Conservation (phyloP, 768 basidiomycete species). For the Lactarius evosmus region DNA sequence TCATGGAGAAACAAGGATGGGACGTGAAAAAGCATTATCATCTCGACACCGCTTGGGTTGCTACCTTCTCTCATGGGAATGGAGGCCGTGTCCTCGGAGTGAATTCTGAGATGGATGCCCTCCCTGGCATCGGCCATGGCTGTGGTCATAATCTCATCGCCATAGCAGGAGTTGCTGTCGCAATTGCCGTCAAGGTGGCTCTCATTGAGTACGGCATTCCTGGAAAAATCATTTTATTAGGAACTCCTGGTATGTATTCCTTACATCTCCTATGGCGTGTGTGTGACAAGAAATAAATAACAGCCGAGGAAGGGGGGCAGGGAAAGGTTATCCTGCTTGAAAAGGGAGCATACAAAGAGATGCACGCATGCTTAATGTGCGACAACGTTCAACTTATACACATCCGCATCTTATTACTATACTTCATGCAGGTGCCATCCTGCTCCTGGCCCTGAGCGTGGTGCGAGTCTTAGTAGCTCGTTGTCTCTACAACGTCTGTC, state of each 20-base stretch:
- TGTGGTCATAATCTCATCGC: conserved; percentile 86
- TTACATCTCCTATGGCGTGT: not conserved
- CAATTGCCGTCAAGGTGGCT: conserved; percentile 62
- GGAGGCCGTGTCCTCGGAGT: conserved; percentile 72
- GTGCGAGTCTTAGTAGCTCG: conserved; percentile 60
- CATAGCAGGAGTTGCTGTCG: conserved; percentile 68
- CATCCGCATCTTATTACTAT: not conserved
- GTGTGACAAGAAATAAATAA: conserved; percentile 31
- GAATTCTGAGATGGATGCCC: conserved; percentile 67
- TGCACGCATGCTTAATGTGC: conserved; percentile 77
- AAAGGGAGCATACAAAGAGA: conserved; percentile 67
- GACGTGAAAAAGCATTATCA: conserved; percentile 56
- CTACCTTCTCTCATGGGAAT: conserved; percentile 57
- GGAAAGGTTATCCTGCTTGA: conserved; percentile 73
- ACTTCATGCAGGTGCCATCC: conserved; percentile 64
- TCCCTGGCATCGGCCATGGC: conserved; percentile 51
- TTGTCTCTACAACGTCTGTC: conserved; percentile 59
- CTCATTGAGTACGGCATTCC: conserved; percentile 59
- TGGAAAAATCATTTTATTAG: conserved; percentile 68
- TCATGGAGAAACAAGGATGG: conserved; percentile 66
- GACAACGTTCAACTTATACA: conserved; percentile 19
- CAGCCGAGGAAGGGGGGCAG: conserved; percentile 75
- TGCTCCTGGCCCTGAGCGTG: conserved; percentile 69
- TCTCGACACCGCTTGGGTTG: conserved; percentile 74
- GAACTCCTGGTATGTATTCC: conserved; percentile 61